Base-by-base conservation (phyloP, 2,329 filamentous ascomycete genomes). In the Orbilia blumenaviensis region DNA sequence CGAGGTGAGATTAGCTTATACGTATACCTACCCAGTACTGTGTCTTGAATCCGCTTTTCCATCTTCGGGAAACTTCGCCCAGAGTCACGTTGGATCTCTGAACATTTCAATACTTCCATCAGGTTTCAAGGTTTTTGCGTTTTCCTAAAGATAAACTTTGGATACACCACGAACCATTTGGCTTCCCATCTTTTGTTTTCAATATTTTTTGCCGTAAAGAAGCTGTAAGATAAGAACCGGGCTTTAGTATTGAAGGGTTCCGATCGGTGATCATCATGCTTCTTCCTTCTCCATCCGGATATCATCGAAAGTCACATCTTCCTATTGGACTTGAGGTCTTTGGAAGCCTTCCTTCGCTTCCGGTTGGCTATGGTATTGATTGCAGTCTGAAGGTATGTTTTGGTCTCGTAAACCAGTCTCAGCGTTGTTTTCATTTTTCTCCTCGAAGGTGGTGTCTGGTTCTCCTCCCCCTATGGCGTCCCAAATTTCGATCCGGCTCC, bases 301-400 rank as follows among this genome's bases (percentile, higher is more conserved):
- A n/a, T n/a, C 16, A 21, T 46, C n/a, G 48, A 18, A 6, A 23
- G 25, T 8, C 29, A 18, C 0, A 18, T 14, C 6, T 23, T n/a
- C 27, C 29, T 10, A 62, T 71, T 62, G 58, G 66, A 42, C 44
- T 29, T 23, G 16, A 21, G 34, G 58, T 23, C 42, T 41, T n/a
- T 32, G 25, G 61, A 56, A 21, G 16, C 18, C 16, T 21, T 36
- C 46, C 62, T n/a, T 42, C 46, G 46, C n/a, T 58, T 75, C 62
- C 63, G 54, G 63, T 75, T 63, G 62, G 69, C n/a, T 63, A 36
- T 25, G 27, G 25, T 29, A 62, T 67, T 34, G 21, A 46, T 27
- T 23, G 18, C 41, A n/a, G 32, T 5, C 27, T 67, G 48, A 56
- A 46, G 21, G 36, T 25, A 38, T 34, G 32, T 36, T 52, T 27